Conservation (phyloP, 495 filamentous ascomycete genomes). For the Daldinia grandis region DNA sequence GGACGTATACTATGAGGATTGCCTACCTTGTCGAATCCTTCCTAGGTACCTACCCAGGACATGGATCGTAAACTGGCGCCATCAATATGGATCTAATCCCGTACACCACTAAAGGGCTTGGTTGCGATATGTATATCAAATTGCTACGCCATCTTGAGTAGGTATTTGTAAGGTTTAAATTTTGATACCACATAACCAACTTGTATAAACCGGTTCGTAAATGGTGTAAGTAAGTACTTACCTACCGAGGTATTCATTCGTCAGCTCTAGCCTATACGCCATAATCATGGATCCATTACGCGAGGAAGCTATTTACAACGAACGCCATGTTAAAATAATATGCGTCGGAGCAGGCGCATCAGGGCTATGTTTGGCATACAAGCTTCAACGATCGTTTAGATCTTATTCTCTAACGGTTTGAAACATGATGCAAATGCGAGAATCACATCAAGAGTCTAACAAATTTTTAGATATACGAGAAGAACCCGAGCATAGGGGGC, state of each 20-base stretch:
- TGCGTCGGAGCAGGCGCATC: not conserved
- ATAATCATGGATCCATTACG: not conserved
- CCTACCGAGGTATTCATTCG: not conserved
- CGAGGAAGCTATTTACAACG: not conserved
- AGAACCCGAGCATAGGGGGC: conserved; percentile 50
- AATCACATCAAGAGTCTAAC: not conserved
- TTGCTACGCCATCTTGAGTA: not conserved
- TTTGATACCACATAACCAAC: no score
- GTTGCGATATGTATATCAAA: not conserved
- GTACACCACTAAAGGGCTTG: not conserved
- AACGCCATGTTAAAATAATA: not conserved
- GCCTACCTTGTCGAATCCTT: not conserved
- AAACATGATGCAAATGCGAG: not conserved
- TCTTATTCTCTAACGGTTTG: not conserved
- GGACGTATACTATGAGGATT: not conserved
- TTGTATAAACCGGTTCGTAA: no score
- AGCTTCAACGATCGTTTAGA: not conserved
- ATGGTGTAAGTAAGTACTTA: no score
- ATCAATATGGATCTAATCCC: not conserved
- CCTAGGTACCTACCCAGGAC: not conserved
- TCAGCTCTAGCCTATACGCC: not conserved
- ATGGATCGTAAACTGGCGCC: not conserved
- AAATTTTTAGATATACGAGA: not conserved
- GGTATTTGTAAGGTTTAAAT: not conserved
- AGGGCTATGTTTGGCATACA: not conserved